phyloP scores from a whole-genome alignment of 2,329 filamentous ascomycete genomes.

The Venturia effusa region DNA sequence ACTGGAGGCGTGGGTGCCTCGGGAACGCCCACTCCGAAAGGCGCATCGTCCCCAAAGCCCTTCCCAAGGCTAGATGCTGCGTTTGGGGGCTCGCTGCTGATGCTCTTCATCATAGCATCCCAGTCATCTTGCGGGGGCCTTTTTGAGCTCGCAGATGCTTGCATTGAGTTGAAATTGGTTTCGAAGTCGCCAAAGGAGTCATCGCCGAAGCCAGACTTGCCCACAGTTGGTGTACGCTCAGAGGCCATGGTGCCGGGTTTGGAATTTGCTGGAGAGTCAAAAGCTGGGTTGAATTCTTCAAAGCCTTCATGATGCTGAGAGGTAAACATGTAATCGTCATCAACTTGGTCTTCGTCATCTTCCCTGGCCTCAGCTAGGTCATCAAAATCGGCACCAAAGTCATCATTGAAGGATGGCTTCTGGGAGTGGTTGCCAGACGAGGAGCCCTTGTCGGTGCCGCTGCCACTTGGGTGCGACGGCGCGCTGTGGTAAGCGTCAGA shows the following conservation, averaged over 20 bases:
- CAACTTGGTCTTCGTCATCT: conserved; percentile 42
- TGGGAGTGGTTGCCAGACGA: conserved; percentile 15
- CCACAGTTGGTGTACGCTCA: conserved; percentile 28
- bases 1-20: conserved; percentile 8
- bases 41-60: neutral
- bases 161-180: conserved; percentile 27
- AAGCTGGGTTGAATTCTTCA: conserved; percentile 72
- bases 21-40: neutral
- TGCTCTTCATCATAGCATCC: conserved; percentile 76
- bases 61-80: neutral
- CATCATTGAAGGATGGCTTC: conserved; percentile 37
- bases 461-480: conserved; percentile 25
- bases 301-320: conserved; percentile 43
- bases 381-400: conserved; percentile 71
- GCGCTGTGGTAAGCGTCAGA: conserved; percentile 33
- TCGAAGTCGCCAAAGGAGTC: conserved; percentile 42
- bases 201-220: conserved; percentile 15
- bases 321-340: conserved; percentile 72
- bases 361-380: conserved; percentile 78
- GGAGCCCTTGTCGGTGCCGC: conserved; percentile 22
- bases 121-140: conserved; percentile 57
- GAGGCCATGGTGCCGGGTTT: conserved; percentile 37
- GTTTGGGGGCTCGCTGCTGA: conserved; percentile 5
- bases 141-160: conserved; percentile 25
- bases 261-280: conserved; percentile 52